Conservation (phyloP, 768 basidiomycete species). For the Psilocybe cubensis region DNA sequence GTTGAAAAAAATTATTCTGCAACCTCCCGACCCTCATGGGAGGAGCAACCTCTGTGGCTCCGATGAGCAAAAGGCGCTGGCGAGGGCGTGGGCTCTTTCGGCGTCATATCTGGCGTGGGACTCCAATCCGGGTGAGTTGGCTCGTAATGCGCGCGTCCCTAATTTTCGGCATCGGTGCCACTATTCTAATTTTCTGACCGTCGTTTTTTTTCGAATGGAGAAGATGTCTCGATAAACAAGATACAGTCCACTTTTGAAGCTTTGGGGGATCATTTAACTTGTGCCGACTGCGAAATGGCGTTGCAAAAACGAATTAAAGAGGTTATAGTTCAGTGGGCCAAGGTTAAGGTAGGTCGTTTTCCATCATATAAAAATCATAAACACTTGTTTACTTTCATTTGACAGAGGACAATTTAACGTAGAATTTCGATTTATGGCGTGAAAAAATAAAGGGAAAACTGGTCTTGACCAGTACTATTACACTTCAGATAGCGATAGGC, state of each 20-base stretch:
- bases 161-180: too few species aligned
- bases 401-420: too few species aligned
- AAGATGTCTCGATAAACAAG: constrained; percentile 30
- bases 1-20: constrained; percentile 29
- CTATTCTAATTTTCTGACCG: too few species aligned
- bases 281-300: constrained; percentile 28
- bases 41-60: constrained; percentile 31
- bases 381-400: too few species aligned
- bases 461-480: too few species aligned
- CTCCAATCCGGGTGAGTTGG: constrained; percentile 31
- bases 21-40: constrained; percentile 32
- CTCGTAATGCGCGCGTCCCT: not conserved
- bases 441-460: too few species aligned
- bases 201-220: not conserved
- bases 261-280: constrained; percentile 29
- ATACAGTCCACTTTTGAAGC: constrained; percentile 29
- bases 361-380: too few species aligned
- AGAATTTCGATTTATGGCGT: too few species aligned
- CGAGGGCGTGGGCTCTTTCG: constrained; percentile 40
- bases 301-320: constrained; percentile 29
- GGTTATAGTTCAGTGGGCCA: constrained; percentile 31
- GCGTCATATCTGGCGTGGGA: constrained; percentile 41
- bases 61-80: constrained; percentile 33
- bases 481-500: too few species aligned
- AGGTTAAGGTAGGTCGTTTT: constrained; percentile 31